These are phyloP conservation scores for Tulasnella sp. DNA, from an alignment of 768 basidiomycete genomes.

Conservation along the genomic window DNA sequence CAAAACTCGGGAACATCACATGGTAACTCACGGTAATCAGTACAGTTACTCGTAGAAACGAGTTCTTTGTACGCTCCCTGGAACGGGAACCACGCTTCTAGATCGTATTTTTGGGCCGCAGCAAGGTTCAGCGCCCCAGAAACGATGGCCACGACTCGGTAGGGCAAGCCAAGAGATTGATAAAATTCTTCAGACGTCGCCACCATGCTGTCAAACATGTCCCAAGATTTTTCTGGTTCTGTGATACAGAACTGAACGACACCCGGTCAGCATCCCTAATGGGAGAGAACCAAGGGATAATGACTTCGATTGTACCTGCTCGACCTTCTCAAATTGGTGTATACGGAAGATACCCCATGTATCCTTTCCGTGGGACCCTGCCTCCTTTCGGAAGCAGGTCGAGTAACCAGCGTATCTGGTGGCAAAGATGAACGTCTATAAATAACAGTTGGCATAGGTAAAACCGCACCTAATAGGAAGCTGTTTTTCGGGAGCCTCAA, in stretches of 20 bases:
- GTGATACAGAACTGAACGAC: conserved; percentile 81
- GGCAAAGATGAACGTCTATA: conserved; percentile 35
- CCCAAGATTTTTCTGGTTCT: conserved; percentile 88
- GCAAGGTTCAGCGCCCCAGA: conserved; percentile 95
- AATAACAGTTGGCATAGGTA: background rate
- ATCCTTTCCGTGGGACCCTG: conserved; percentile 91
- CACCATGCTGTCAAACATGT: conserved; percentile 85
- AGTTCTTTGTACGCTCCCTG: conserved; percentile 94
- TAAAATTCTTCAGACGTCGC: conserved; percentile 88
- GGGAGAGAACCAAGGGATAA: too few species aligned
- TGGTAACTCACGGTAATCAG: conserved; percentile 80
- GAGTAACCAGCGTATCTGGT: conserved; percentile 38
- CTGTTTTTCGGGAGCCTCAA: conserved; percentile 81
- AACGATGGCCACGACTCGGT: conserved; percentile 87
- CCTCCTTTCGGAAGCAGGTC: conserved; percentile 99
- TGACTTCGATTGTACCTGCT: too few species aligned
- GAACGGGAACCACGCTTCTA: conserved; percentile 99
- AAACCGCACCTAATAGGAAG: conserved; percentile 68
- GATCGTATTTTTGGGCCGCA: conserved; percentile 91
- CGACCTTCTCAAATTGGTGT: conserved; percentile 98
- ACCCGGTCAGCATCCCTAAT: background rate
- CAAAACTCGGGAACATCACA: background rate
- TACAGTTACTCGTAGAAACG: conserved; percentile 96
- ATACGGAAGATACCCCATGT: conserved; percentile 99
- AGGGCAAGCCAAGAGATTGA: conserved; percentile 84